A percentile compares a stretch with the other conserved stretches of the same genome.
Conservation (phyloP, 2,329 filamentous ascomycete species). For the Fusarium sp. region DNA sequence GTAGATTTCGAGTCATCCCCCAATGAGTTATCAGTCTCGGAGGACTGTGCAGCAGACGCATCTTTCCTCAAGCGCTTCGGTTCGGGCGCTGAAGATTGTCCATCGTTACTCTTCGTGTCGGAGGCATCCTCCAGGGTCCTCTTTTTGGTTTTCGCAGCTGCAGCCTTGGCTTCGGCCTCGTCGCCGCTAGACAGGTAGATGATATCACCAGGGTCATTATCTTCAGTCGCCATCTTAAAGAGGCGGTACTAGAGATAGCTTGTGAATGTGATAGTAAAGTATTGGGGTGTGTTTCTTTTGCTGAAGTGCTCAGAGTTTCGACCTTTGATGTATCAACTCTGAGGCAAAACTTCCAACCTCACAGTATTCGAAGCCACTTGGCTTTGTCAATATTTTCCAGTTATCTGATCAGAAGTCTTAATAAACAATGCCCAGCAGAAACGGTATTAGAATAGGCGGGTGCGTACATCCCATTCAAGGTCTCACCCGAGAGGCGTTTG, state of each 20-base stretch:
- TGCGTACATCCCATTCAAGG: slow-evolving; percentile 17
- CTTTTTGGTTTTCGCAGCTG: slow-evolving; percentile 40
- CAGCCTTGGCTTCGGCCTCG: slow-evolving; percentile 17
- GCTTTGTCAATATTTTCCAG: slow-evolving; percentile 3
- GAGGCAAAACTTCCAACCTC: neutral
- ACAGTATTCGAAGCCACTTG: slow-evolving; percentile 10
- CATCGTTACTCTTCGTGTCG: slow-evolving; percentile 14
- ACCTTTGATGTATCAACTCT: slow-evolving; percentile 6
- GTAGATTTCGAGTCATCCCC: slow-evolving; percentile 9
- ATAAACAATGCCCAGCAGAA: slow-evolving; percentile 25
- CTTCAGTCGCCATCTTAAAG: slow-evolving; percentile 27
- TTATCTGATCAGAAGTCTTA: slow-evolving; percentile 16
- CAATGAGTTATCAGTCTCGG: slow-evolving; percentile 43
- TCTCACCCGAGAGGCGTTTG: slow-evolving; percentile 22
- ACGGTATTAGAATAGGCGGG: neutral
- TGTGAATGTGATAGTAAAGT: neutral
- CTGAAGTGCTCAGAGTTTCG: neutral
- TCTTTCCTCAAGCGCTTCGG: slow-evolving; percentile 41
- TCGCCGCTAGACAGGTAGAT: slow-evolving; percentile 44
- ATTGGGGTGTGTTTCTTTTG: neutral
- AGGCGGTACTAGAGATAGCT: neutral
- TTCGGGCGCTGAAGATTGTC: slow-evolving; percentile 20
- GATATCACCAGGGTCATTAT: slow-evolving; percentile 39
- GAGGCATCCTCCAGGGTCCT: slow-evolving; percentile 44
- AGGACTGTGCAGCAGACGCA: neutral